These are phyloP conservation scores for Escovopsis sp. DNA, from an alignment of 2,329 filamentous ascomycete species.

Conservation along the genomic window DNA sequence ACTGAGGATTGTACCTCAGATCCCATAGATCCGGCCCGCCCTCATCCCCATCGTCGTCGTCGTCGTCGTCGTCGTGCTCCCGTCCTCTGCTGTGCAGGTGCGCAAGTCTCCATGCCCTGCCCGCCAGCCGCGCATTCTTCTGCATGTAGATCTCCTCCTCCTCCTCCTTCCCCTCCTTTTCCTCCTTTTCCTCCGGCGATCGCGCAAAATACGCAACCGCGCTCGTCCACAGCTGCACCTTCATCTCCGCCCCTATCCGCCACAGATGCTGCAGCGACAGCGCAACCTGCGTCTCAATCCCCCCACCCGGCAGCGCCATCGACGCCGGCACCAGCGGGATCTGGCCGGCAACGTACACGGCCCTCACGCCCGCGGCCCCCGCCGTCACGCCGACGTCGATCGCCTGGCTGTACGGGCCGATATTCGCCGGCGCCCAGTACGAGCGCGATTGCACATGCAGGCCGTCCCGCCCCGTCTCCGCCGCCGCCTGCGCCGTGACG, in stretches of 20 bases:
- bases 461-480: conserved; percentile 33
- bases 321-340: conserved; percentile 73
- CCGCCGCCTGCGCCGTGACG: conserved; percentile 20
- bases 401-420: conserved; percentile 91
- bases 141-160: conserved; percentile 10
- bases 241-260: conserved; percentile 61
- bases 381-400: conserved; percentile 34
- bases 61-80: neutral
- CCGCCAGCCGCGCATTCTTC: conserved; percentile 27
- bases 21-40: conserved; percentile 55
- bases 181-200: conserved; percentile 12
- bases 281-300: conserved; percentile 36
- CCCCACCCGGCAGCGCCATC: conserved; percentile 43
- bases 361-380: conserved; percentile 11
- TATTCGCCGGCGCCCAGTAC: conserved; percentile 97
- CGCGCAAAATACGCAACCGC: conserved; percentile 59
- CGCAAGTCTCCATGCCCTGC: conserved; percentile 31
- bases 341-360: conserved; percentile 68
- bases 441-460: conserved; percentile 87
- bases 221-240: conserved; percentile 60
- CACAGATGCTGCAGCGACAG: conserved; percentile 81
- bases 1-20: conserved; percentile 40
- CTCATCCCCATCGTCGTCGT: conserved; percentile 17
- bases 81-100: conserved; percentile 24
- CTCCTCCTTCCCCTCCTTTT: conserved; percentile 6